Percentiles rank a stretch among this genome's conserved stretches.
Evolutionary conservation across 148 eudicot species (phyloP).

Genomic region (Heliamphora exappendiculata): DNA sequence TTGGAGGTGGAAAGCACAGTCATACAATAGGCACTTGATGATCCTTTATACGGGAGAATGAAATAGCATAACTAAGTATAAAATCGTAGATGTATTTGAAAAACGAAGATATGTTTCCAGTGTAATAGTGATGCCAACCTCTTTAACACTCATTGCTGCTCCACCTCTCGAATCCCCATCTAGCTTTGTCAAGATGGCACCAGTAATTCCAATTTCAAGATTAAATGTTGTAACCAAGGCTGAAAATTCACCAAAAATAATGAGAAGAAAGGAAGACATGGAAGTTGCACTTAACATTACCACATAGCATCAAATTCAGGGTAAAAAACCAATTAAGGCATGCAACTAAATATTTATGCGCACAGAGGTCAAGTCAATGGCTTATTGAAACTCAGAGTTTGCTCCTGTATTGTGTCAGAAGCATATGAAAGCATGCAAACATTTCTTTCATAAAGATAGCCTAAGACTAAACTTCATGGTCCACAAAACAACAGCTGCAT

Average conservation of each 20-base stretch:
- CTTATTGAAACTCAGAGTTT: background rate
- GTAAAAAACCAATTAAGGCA: slow-evolving; percentile 1
- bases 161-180: slow-evolving; percentile 99
- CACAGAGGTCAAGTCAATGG: background rate
- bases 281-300: background rate
- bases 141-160: slow-evolving; percentile 94
- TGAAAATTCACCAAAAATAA: slow-evolving; percentile 28
- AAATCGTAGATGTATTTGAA: background rate
- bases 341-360: background rate
- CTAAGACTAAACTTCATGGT: background rate
- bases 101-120: background rate
- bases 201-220: slow-evolving; percentile 89
- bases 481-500: background rate
- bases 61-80: slow-evolving; percentile 3
- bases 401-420: background rate
- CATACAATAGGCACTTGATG: background rate
- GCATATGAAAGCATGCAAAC: background rate
- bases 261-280: background rate
- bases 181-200: slow-evolving; percentile 88
- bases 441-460: background rate
- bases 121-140: slow-evolving; percentile 38
- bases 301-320: background rate
- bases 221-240: slow-evolving; percentile 90
- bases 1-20: background rate
- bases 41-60: background rate